phyloP scores from a whole-genome alignment of 441 rosid species.

The Theobroma grandiflorum region DNA sequence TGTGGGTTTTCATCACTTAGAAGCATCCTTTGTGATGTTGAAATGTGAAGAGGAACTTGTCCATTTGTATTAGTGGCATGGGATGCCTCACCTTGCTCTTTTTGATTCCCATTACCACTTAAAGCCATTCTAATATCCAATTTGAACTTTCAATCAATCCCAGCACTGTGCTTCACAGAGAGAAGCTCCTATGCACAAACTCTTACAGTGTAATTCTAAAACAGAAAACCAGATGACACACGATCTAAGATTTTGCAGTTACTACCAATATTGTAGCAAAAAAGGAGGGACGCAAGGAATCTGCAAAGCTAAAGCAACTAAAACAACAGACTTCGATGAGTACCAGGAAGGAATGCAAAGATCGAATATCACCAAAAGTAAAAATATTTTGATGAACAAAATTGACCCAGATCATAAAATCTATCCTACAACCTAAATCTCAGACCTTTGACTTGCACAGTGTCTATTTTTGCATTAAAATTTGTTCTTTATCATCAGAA shows the following conservation, averaged over 20 bases:
- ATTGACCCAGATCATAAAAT: constrained; percentile 20
- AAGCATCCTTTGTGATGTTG: constrained; percentile 57
- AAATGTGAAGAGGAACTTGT: constrained; percentile 47
- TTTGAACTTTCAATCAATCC: constrained; percentile 24
- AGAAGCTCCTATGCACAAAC: background rate
- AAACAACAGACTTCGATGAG: background rate
- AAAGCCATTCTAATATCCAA: constrained; percentile 51
- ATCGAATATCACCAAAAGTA: background rate
- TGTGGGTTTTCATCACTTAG: constrained; percentile 43
- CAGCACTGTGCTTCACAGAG: background rate
- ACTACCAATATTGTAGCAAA: background rate
- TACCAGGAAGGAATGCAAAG: background rate
- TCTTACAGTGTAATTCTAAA: constrained; percentile 8
- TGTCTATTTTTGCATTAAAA: background rate
- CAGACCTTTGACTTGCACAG: background rate
- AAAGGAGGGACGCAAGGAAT: background rate
- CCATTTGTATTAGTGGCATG: constrained; percentile 34
- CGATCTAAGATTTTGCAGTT: background rate
- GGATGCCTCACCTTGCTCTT: constrained; percentile 54
- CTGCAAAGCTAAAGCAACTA: background rate
- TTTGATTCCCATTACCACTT: constrained; percentile 40
- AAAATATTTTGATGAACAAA: background rate
- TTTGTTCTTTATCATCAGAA: constrained; percentile 18
- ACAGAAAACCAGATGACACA: background rate
- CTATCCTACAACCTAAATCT: background rate